Percentiles rank a stretch among this genome's conserved stretches.
These are phyloP conservation scores for Pterocarpus macrocarpus DNA, from an alignment of 306 rosid genomes.

Conservation along the genomic window DNA sequence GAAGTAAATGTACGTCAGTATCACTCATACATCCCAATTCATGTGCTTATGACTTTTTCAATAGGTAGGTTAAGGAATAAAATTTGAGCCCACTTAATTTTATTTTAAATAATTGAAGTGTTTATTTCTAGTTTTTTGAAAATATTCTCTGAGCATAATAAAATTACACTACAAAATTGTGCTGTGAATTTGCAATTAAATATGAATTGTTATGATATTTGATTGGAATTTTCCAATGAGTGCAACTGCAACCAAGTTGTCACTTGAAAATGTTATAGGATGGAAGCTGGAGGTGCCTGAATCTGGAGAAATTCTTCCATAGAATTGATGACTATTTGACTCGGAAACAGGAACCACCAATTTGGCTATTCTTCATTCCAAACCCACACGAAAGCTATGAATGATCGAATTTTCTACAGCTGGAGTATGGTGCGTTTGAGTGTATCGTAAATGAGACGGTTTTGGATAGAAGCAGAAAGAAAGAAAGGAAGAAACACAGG, in stretches of 20 bases:
- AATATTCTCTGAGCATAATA: too few species aligned
- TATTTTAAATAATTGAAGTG: not conserved
- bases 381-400: not conserved
- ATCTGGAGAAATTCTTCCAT: not conserved
- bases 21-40: not conserved
- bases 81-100: not conserved
- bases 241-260: not conserved
- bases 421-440: constrained; percentile 13
- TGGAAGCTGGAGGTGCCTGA: not conserved
- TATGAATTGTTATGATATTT: too few species aligned
- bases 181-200: too few species aligned
- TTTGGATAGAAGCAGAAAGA: not conserved
- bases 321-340: not conserved
- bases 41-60: not conserved
- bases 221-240: not conserved
- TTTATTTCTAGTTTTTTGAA: too few species aligned
- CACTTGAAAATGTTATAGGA: not conserved
- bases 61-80: not conserved
- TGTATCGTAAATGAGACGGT: constrained; percentile 9
- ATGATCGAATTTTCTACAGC: constrained; percentile 14
- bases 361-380: constrained; percentile 4
- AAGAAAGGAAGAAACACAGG: not conserved
- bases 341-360: constrained; percentile 5
- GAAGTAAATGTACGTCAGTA: too few species aligned
- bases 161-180: too few species aligned